Evolutionary conservation across 2,329 filamentous ascomycete species (phyloP), one percentile per base, ranked within the genome.

Genomic region (Chaetomiaceae sp.): DNA sequence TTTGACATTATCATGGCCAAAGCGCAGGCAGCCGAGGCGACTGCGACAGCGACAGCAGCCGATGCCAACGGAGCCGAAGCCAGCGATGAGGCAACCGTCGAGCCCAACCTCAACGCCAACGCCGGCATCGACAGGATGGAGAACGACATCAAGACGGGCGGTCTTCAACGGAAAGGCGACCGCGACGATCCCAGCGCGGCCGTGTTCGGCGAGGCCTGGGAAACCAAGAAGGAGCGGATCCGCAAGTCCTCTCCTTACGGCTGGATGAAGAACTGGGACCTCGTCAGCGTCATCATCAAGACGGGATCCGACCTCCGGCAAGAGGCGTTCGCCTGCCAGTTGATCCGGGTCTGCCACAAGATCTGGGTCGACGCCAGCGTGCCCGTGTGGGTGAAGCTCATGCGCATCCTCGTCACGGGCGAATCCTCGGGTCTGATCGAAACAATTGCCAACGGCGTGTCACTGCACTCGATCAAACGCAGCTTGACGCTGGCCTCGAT

Each of bases 221-320:
- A 86, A 61, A 79, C 84, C 51, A 94, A 94, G 70, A 89, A 87
- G 64, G 89, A 92, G 69, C 86, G 89, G 18, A 90, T 94, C 66
- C 80, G 89, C 56, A 86, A 87, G 62, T 87, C 87, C 1, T 92
- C 88, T 0, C 89, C 89, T 0, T 94, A 91, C 65, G 89, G 89
- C 9, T 90, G 87, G 82, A 89, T 90, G 84, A 89, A 89, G 72
- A 92, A 90, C 65, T 94, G 89, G 89, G 89, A 94, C 64, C 77
- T 94, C 21, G 77, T 94, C 57, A 91, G 87, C 65, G 88, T 94
- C 55, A 94, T 94, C 65, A 86, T 94, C 62, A 94, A 94, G 73
- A 94, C 89, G 10, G 88, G 89, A 2, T 86, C 86, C 2, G 88
- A 94, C 69, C 73, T 94, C 56, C 79, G 89, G 46, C 89, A 94